A percentile compares a stretch with the other conserved stretches of the same genome.
Evolutionary conservation across 2,329 filamentous ascomycete genomes (phyloP).

Genomic region (Beauveria sp.): DNA sequence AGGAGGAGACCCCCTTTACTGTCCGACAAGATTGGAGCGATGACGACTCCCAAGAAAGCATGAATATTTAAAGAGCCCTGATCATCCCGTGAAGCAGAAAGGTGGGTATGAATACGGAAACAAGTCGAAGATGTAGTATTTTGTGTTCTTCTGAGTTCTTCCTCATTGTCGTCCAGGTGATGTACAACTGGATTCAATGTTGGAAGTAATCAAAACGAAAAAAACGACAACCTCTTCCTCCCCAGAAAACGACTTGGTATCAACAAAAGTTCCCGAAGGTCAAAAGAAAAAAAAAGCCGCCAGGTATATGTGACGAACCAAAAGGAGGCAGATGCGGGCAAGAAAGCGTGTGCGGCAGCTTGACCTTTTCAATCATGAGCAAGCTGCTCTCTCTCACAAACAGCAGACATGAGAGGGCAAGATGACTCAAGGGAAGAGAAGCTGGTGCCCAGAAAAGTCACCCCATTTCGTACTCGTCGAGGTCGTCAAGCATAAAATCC

Average conservation of each 20-base stretch:
- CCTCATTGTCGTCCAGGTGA: neutral
- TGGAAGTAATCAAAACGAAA: neutral
- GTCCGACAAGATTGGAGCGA: neutral
- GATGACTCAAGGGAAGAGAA: neutral
- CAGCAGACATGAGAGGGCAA: too few relatives aligned
- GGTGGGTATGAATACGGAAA: slow-evolving; percentile 1
- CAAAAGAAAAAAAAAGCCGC: neutral
- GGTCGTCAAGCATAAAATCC: slow-evolving; percentile 13
- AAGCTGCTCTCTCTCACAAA: too few relatives aligned
- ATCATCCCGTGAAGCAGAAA: slow-evolving; percentile 9
- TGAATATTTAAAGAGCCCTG: neutral
- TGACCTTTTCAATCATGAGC: too few relatives aligned
- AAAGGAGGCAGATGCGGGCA: neutral
- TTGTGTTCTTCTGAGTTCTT: neutral
- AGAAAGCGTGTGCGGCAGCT: neutral
- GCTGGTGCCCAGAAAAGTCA: neutral
- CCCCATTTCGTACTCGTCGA: slow-evolving; percentile 11
- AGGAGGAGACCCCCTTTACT: neutral
- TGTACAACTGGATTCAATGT: neutral
- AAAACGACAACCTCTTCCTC: neutral
- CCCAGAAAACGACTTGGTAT: neutral
- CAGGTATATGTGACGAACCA: slow-evolving; percentile 11
- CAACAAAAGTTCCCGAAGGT: neutral
- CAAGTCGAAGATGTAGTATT: slow-evolving; percentile 2
- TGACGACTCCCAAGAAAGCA: neutral